Evolutionary conservation across 805 yeast species (phyloP).

Genomic region (Kuraishia piskuri): DNA sequence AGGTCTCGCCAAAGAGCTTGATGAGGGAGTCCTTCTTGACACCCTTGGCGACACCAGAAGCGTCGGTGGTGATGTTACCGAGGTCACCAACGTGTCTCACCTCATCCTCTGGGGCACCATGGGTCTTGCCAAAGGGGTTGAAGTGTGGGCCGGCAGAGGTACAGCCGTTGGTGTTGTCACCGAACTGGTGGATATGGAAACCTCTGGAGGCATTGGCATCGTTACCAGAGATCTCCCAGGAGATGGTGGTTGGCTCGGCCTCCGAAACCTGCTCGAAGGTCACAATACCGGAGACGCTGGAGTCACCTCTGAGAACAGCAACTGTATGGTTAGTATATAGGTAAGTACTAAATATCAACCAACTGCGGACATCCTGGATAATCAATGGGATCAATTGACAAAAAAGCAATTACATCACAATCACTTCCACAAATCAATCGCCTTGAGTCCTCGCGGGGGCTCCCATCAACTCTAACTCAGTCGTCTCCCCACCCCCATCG

Average conservation of each 20-base stretch:
- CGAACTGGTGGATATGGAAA: slow-evolving; percentile 96
- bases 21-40: slow-evolving; percentile 67
- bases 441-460: too few species aligned
- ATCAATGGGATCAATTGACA: background rate
- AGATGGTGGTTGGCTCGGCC: slow-evolving; percentile 71
- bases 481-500: background rate
- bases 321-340: slow-evolving; percentile 30
- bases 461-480: too few species aligned
- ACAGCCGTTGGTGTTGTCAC: slow-evolving; percentile 99
- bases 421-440: too few species aligned
- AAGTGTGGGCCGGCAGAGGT: slow-evolving; percentile 98
- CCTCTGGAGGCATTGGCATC: slow-evolving; percentile 86
- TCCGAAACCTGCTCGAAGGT: slow-evolving; percentile 79
- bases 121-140: slow-evolving; percentile 83
- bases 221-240: slow-evolving; percentile 88
- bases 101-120: slow-evolving; percentile 86
- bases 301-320: slow-evolving; percentile 95
- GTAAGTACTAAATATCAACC: too few species aligned
- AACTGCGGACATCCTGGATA: background rate
- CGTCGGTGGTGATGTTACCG: slow-evolving; percentile 89
- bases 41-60: slow-evolving; percentile 87
- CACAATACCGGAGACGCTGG: slow-evolving; percentile 82
- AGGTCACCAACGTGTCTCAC: slow-evolving; percentile 90
- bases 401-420: slow-evolving; percentile 1
- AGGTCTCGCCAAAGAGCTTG: slow-evolving; percentile 78